A percentile compares a stretch with the other conserved stretches of the same genome.
Conservation (phyloP, 2,329 filamentous ascomycete genomes). For the Didymella glomerata region DNA sequence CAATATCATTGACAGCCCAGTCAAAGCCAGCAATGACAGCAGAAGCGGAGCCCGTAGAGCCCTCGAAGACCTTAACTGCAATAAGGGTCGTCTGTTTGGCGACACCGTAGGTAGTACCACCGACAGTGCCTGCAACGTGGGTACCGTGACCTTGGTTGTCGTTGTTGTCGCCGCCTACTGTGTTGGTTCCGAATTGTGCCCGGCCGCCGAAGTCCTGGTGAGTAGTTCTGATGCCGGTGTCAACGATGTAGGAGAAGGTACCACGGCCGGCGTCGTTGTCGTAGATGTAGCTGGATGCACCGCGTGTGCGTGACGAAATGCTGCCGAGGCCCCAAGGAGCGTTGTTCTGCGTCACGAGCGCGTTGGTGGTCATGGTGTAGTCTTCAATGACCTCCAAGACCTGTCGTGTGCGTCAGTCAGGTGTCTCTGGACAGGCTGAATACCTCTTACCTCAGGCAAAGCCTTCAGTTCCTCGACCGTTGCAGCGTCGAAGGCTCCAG, state of each 20-base stretch:
- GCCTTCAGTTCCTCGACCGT: constrained; percentile 42
- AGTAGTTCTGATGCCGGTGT: constrained; percentile 67
- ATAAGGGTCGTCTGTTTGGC: constrained; percentile 47
- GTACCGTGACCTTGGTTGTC: constrained; percentile 46
- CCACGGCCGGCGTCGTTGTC: constrained; percentile 37
- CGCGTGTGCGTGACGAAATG: constrained; percentile 38
- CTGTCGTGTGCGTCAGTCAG: constrained; percentile 13
- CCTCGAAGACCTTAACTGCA: constrained; percentile 49
- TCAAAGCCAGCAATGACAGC: constrained; percentile 43
- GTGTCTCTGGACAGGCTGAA: no score
- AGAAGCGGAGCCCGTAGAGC: constrained; percentile 27
- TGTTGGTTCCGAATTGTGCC: constrained; percentile 42
- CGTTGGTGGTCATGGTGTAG: constrained; percentile 37
- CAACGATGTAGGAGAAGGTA: constrained; percentile 63
- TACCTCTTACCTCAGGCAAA: constrained; percentile 35
- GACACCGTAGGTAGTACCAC: constrained; percentile 43
- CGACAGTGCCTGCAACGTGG: constrained; percentile 47
- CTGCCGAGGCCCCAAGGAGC: constrained; percentile 42
- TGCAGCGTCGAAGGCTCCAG: constrained; percentile 42
- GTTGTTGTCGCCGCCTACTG: constrained; percentile 29
- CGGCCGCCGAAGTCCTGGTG: constrained; percentile 55
- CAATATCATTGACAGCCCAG: constrained; percentile 49
- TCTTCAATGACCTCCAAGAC: constrained; percentile 41
- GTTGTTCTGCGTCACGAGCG: constrained; percentile 31
- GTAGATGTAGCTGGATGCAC: constrained; percentile 38